Percentiles rank a stretch among this genome's conserved stretches.
phyloP scores from a whole-genome alignment of 2,329 filamentous ascomycete genomes.

The Fusarium equiseti region DNA sequence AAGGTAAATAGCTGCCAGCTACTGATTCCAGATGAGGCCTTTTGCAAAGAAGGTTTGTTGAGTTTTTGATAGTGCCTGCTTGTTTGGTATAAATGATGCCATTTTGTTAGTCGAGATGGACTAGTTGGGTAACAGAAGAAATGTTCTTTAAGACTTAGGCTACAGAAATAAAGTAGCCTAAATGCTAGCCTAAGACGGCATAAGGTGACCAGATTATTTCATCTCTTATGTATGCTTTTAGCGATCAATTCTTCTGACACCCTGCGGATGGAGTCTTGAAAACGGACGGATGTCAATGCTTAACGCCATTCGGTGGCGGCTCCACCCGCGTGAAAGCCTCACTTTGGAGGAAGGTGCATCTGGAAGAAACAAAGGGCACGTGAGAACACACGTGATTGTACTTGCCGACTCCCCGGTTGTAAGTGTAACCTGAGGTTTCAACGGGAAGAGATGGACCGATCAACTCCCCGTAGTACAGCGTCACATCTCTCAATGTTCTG shows the following conservation, averaged over 20 bases:
- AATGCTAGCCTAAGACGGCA: too few species aligned
- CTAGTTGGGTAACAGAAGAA: too few species aligned
- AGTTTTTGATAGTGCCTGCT: constrained; percentile 6
- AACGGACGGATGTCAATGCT: constrained; percentile 6
- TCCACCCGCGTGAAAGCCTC: background rate
- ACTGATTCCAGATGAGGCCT: background rate
- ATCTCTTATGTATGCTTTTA: too few species aligned
- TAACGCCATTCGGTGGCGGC: constrained; percentile 12
- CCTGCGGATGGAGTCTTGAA: background rate
- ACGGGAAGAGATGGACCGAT: constrained; percentile 10
- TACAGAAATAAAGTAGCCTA: too few species aligned
- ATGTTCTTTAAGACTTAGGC: too few species aligned
- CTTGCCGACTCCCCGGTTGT: background rate
- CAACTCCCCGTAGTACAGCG: constrained; percentile 20
- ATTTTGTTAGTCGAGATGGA: background rate
- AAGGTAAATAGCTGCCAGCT: background rate
- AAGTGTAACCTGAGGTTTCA: background rate
- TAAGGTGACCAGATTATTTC: too few species aligned
- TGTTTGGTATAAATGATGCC: constrained; percentile 13
- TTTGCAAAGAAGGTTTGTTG: constrained; percentile 4
- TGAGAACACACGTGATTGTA: background rate
- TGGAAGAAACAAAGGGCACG: background rate
- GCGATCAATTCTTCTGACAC: too few species aligned
- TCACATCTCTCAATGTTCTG: background rate
- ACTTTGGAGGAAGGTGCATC: background rate